Percentiles rank a stretch among this genome's conserved stretches.
phyloP scores from a whole-genome alignment of 768 basidiomycete species.

The Pisolithus microcarpus region DNA sequence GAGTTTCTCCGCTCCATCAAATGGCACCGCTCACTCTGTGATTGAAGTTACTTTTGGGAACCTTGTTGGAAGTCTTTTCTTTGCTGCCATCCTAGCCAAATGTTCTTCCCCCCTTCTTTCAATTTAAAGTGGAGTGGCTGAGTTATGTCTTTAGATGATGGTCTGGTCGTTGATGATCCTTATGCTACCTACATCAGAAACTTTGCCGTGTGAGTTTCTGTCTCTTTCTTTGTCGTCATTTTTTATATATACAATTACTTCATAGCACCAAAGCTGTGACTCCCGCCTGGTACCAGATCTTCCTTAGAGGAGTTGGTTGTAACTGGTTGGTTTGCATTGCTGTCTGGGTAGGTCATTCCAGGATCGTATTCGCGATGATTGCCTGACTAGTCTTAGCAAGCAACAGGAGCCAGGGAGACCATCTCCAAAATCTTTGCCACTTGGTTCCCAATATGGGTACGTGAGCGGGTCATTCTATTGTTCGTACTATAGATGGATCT shows the following conservation, averaged over 20 bases:
- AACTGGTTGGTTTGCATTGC: constrained; percentile 73
- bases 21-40: constrained; percentile 4
- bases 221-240: not conserved
- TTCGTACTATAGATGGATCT: not conserved
- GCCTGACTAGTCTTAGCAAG: constrained; percentile 43
- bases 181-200: constrained; percentile 45
- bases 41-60: constrained; percentile 64
- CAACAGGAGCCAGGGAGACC: constrained; percentile 58
- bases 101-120: constrained; percentile 34
- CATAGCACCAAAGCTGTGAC: constrained; percentile 53
- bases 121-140: not conserved
- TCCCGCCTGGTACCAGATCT: constrained; percentile 66
- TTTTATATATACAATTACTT: not conserved
- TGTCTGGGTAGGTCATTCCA: constrained; percentile 49
- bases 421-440: constrained; percentile 61
- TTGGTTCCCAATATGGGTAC: constrained; percentile 73
- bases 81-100: constrained; percentile 56
- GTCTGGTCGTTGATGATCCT: constrained; percentile 51
- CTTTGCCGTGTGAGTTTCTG: constrained; percentile 48
- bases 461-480: constrained; percentile 5
- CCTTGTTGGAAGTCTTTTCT: constrained; percentile 62
- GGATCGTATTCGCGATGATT: not conserved
- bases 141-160: constrained; percentile 38
- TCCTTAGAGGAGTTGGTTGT: constrained; percentile 67
- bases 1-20: not conserved